Evolutionary conservation across 2,329 filamentous ascomycete species (phyloP), one percentile per base, ranked within the genome.

Genomic region (Diplodia intermedia): DNA sequence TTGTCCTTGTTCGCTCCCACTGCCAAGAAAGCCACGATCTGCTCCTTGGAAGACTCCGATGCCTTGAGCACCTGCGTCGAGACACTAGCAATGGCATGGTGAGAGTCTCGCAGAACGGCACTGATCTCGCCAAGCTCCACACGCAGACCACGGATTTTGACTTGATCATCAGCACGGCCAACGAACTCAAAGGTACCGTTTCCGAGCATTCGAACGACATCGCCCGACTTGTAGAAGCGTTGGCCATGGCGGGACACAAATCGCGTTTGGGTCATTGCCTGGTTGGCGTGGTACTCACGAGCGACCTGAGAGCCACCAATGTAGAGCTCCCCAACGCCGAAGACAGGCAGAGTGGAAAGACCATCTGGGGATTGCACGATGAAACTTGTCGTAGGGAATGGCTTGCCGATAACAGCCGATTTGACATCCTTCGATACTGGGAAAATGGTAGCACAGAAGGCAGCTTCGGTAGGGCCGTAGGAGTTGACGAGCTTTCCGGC

Each of bases 221-320:
- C 79, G 3, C 79, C 79, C 65, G 73, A 79, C 61, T 75, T 78
- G 68, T 80, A 81, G 68, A 79, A 76, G 33, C 74, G 73, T 50
- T 77, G 74, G 0, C 75, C 75, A 66, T 72, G 71, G 38, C 70
- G 71, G 9, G 68, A 65, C 8, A 79, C 71, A 50, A 80, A 80
- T 36, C 70, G 72, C 6, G 77, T 71, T 4, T 71, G 68, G 2
- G 76, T 79, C 9, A 79, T 73, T 52, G 73, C 69, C 9, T 71
- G 7, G 23, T 77, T 79, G 49, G 79, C 75, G 66, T 81, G 73
- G 66, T 84, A 84, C 14, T 79, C 82, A 49, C 80, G 73, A 20
- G 82, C 82, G 4, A 84, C 73, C 70, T 84, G 82, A 11, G 78
- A 74, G 12, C 82, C 82, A 50, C 80, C 80, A 56, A 84, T 81